A percentile compares a stretch with the other conserved stretches of the same genome.
These are phyloP conservation scores for Albifimbria verrucaria DNA, from an alignment of 2,329 filamentous ascomycete genomes.

Conservation along the genomic window DNA sequence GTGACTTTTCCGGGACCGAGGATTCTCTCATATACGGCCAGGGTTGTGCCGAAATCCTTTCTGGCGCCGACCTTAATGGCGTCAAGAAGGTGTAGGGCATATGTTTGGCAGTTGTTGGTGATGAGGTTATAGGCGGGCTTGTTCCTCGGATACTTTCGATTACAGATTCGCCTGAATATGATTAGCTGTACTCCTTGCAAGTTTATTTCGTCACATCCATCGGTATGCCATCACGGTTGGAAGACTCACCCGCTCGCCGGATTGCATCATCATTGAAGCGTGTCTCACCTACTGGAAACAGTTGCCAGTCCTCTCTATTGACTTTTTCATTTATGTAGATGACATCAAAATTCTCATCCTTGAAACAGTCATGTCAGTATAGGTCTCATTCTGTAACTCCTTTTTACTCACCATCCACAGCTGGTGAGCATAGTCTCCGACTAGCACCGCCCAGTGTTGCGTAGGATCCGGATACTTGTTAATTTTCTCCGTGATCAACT, in stretches of 20 bases:
- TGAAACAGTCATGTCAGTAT: neutral
- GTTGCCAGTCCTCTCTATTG: constrained; percentile 45
- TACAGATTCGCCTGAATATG: constrained; percentile 42
- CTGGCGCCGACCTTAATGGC: constrained; percentile 49
- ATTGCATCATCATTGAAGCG: constrained; percentile 53
- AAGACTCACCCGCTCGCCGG: constrained; percentile 40
- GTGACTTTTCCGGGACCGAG: constrained; percentile 46
- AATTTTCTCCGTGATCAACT: constrained; percentile 52
- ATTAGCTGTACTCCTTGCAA: neutral
- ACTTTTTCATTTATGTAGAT: constrained; percentile 53
- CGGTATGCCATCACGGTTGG: neutral
- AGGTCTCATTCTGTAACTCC: neutral
- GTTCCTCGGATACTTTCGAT: constrained; percentile 49
- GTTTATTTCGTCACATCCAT: neutral
- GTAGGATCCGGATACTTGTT: constrained; percentile 55
- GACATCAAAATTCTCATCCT: constrained; percentile 53
- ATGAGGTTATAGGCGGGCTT: constrained; percentile 55
- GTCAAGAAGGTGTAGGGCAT: constrained; percentile 49
- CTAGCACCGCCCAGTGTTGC: constrained; percentile 58
- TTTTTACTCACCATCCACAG: constrained; percentile 51
- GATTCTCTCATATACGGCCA: constrained; percentile 49
- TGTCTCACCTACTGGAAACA: constrained; percentile 49
- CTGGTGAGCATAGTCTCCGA: constrained; percentile 53
- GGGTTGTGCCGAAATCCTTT: constrained; percentile 50
- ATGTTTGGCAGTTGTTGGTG: constrained; percentile 59